A percentile compares a stretch with the other conserved stretches of the same genome.
Evolutionary conservation across 805 yeast genomes (phyloP).

Genomic region (Metschnikowia santaceciliae): DNA sequence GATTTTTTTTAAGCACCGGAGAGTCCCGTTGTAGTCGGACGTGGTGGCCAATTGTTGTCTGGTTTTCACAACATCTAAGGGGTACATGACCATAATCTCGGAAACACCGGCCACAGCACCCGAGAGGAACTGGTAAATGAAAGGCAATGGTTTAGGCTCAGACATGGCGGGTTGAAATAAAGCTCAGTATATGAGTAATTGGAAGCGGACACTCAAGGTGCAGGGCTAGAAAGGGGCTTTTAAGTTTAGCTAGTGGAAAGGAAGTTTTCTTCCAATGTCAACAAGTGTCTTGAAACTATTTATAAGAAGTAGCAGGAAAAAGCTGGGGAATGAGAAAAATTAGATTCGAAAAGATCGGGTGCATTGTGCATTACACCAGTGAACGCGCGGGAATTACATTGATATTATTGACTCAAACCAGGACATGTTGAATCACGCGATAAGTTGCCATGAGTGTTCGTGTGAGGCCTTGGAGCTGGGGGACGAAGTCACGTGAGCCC

Average conservation of each 20-base stretch:
- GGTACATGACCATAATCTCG: conserved; percentile 93
- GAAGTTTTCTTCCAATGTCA: not conserved
- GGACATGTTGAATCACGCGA: not conserved
- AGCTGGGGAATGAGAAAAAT: conserved; percentile 4
- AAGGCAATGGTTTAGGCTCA: conserved; percentile 55
- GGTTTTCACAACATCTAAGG: conserved; percentile 94
- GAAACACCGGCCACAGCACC: conserved; percentile 97
- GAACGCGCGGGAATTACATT: not conserved
- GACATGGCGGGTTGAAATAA: conserved; percentile 14
- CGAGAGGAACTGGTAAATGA: conserved; percentile 81
- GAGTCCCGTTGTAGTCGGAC: conserved; percentile 74
- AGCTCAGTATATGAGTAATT: not conserved
- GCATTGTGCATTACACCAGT: not conserved
- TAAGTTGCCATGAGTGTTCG: not conserved
- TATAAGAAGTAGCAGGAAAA: not conserved
- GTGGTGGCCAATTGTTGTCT: conserved; percentile 74
- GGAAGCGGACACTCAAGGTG: not conserved
- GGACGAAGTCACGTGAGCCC: too few relatives aligned
- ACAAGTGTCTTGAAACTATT: not conserved
- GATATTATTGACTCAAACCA: not conserved
- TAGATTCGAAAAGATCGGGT: not conserved
- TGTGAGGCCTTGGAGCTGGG: too few relatives aligned
- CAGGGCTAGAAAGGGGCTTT: not conserved
- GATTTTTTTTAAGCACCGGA: conserved; percentile 81
- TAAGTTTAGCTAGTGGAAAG: not conserved